Evolutionary conservation across 2,329 filamentous ascomycete species (phyloP).

Genomic region (Celoporthe dispersa): DNA sequence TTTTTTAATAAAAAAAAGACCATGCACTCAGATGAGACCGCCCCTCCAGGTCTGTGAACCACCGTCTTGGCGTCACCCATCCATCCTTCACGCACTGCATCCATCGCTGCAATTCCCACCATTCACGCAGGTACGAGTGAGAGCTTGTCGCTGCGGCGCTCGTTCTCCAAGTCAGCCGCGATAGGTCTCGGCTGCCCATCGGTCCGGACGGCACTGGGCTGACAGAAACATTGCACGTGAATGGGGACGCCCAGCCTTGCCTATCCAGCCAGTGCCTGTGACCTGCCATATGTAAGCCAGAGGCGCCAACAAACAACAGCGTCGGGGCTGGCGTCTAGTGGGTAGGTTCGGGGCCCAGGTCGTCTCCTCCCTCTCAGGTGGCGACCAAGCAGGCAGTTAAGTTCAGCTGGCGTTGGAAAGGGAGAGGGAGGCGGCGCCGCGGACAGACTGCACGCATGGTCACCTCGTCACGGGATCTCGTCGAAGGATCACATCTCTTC

Average conservation of each 20-base stretch:
- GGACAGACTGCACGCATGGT: background rate
- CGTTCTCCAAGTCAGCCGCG: background rate
- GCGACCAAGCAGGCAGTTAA: background rate
- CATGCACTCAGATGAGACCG: background rate
- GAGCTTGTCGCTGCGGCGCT: background rate
- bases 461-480: background rate
- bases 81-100: background rate
- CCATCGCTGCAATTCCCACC: background rate
- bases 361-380: too few relatives aligned
- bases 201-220: background rate
- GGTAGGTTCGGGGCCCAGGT: background rate
- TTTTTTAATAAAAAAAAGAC: background rate
- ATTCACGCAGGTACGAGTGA: background rate
- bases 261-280: background rate
- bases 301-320: background rate
- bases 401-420: background rate
- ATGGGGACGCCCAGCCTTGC: background rate
- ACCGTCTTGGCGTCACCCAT: background rate
- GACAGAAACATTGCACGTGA: background rate
- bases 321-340: background rate
- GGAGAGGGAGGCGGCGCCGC: background rate
- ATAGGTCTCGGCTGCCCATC: background rate
- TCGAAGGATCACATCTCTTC: background rate
- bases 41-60: background rate
- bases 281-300: background rate